Conservation (phyloP, 805 yeast species). For the Teunomyces cretensis region DNA sequence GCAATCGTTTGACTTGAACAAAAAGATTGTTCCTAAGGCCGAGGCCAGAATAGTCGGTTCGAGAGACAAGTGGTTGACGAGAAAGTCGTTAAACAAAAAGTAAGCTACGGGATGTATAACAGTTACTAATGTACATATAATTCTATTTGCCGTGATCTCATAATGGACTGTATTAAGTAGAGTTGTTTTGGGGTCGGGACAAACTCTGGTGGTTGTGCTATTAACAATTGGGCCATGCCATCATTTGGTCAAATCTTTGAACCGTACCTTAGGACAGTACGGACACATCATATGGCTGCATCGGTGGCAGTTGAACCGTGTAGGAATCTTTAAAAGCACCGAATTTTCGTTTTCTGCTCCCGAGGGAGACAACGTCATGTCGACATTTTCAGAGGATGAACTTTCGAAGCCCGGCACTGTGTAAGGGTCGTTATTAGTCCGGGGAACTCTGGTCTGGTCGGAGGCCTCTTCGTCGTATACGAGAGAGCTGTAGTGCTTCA, state of each 20-base stretch:
- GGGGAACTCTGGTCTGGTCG: neutral
- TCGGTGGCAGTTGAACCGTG: slow-evolving; percentile 36
- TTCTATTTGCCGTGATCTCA: neutral
- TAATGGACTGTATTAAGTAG: neutral
- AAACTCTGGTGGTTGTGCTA: no score
- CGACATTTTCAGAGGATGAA: neutral
- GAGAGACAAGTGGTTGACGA: slow-evolving; percentile 40
- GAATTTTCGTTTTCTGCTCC: slow-evolving; percentile 8
- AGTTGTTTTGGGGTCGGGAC: no score
- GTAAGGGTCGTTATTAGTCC: neutral
- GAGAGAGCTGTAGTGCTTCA: slow-evolving; percentile 27
- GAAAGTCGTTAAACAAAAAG: slow-evolving; percentile 37
- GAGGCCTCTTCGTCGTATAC: slow-evolving; percentile 12
- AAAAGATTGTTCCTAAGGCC: slow-evolving; percentile 35
- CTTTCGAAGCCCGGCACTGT: neutral
- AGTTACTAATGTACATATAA: slow-evolving; percentile 2
- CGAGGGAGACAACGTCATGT: neutral
- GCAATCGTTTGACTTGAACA: slow-evolving; percentile 19
- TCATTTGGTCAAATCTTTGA: slow-evolving; percentile 23
- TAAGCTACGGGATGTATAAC: slow-evolving; percentile 8
- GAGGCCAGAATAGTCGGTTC: slow-evolving; percentile 31
- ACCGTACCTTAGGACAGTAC: slow-evolving; percentile 36
- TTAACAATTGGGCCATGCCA: neutral
- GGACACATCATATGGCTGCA: slow-evolving; percentile 46
- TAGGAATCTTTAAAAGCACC: slow-evolving; percentile 28